Evolutionary conservation across 176 grass and related monocot species (phyloP).

Genomic region (Hyparrhenia diplandra): DNA sequence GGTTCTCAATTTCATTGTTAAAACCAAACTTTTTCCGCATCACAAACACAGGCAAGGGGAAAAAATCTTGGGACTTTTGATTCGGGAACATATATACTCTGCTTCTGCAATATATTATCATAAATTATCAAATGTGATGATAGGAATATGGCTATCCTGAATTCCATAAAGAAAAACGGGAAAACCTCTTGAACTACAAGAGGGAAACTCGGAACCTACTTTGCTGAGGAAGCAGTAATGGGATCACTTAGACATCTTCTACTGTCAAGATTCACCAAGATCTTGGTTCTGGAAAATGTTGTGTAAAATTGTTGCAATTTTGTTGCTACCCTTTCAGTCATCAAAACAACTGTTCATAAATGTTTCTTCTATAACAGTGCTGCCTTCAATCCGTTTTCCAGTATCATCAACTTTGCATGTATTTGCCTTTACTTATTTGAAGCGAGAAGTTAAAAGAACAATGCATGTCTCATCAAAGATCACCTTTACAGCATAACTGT

Average conservation of each 20-base stretch:
- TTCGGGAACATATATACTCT: neutral
- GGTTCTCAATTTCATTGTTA: neutral
- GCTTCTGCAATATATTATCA: neutral
- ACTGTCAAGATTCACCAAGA: neutral
- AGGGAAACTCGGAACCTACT: neutral
- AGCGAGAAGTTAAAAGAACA: neutral
- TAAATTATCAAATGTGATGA: neutral
- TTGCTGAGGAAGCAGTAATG: neutral
- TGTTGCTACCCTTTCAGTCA: neutral
- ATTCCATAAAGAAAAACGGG: neutral
- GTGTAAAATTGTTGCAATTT: neutral
- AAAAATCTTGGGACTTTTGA: neutral
- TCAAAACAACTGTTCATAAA: neutral
- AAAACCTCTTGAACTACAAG: neutral
- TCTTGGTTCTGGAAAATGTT: slow-evolving; percentile 11
- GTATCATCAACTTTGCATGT: neutral
- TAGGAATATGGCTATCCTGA: neutral
- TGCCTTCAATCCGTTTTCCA: neutral
- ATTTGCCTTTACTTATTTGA: neutral
- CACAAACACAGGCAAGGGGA: neutral
- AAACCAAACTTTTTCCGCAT: neutral
- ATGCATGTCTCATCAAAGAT: neutral
- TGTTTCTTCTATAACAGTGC: slow-evolving; percentile 1
- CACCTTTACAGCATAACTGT: neutral
- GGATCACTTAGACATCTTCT: neutral